Evolutionary conservation across 2,329 filamentous ascomycete species (phyloP), one percentile per base, ranked within the genome.

Genomic region (Diaporthe vexans): DNA sequence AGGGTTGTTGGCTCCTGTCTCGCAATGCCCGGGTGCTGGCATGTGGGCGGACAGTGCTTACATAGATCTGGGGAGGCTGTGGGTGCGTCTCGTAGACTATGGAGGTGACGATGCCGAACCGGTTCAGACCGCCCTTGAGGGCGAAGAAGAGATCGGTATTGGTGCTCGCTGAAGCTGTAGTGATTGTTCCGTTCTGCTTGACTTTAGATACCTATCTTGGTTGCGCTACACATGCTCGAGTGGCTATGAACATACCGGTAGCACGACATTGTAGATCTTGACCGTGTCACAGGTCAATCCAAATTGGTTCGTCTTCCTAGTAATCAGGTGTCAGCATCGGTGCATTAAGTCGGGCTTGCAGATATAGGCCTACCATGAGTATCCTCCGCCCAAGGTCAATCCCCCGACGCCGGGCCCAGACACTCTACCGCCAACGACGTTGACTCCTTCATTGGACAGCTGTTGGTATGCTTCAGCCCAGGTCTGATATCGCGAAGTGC

Each of bases 241-340:
- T 29, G 4, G 10, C 21, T 33, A 13, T 6, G 5, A 10, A 54
- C 78, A 67, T 37, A 78, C 79, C 7, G 79, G 78, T 37, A 81
- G 72, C 11, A 81, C 78, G 19, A 81, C 29, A 48, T 78, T 78
- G 63, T 75, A 79, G 1, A 24, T 54, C 58, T 76, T 74, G 5
- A 80, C 77, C 3, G 78, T 80, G 43, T 81, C 79, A 37, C 71
- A 75, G 2, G 79, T 79, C 40, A 81, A 58, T 11, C 79, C 79
- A 33, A 75, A 76, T 52, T 81, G 79, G 33, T 79, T 81, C 3
- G 79, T 80, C 69, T 79, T 80, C 77, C 77, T 79, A 10, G 6
- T 26, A 3, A 2, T 1, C 1, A 0, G 1, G 8, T 26, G 37
- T 78, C 21, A 74, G 70, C 24, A 6, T 35, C 5, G 1, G 7